Base-by-base conservation (phyloP, 805 yeast species). In the Metschnikowia continentalis region DNA sequence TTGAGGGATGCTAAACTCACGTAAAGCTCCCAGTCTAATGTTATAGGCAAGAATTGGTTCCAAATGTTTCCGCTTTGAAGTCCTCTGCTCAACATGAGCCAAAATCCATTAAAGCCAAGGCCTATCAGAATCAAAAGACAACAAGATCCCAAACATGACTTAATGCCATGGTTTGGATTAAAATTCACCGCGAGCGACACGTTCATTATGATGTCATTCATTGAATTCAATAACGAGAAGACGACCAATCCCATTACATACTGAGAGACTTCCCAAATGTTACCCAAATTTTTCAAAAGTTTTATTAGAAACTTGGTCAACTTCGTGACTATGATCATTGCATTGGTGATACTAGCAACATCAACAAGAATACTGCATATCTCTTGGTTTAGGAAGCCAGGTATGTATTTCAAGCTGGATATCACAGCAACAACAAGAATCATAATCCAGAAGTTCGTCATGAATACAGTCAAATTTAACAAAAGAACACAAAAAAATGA, bases 121-220 rank as follows among this genome's bases (percentile, higher is more conserved):
- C 84, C 84, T 17, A 79, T 61, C 52, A 79, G 62, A 7, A 77
- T 72, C 40, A 77, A 68, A 13, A 80, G 58, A 13, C 80, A 62
- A 0, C 83, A 82, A 1, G 84, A 76, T 1, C 84, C 84, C 50
- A 79, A 68, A 55, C 83, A 79, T 0, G 84, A 74, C 55, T 76
- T 76, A 7, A 80, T 61, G 0, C 83, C 83, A 14, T 69, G 58
- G 6, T 65, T 54, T 2, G 75, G 70, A 42, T 65, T 60, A 14
- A 66, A 54, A 10, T 73, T 73, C 7, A 73, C 57, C 6, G 80
- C 73, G 13, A 80, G 62, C 7, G 82, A 75, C 2, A 71, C 58
- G 54, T 80, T 78, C n/a, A 81, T 74, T 32, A 79, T 69, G 35
- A 79, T 61, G 55, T 80, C 84, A 26, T 80, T 81, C 33, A 78